phyloP scores from a whole-genome alignment of 176 grass and related monocot genomes.

The Lolium perenne region DNA sequence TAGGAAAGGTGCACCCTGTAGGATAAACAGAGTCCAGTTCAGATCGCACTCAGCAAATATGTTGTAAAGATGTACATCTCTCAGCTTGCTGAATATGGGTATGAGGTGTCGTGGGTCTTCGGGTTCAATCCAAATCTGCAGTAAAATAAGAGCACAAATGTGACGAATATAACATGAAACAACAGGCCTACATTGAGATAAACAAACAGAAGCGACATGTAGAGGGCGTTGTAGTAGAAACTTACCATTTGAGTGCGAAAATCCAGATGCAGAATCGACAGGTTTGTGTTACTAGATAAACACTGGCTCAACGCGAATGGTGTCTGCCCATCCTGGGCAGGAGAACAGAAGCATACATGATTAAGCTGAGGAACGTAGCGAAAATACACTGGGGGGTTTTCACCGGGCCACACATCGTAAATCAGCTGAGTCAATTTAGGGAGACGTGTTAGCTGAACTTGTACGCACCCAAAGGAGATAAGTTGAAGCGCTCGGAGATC shows the following conservation, averaged over 20 bases:
- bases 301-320: no score
- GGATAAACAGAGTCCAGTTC: background rate
- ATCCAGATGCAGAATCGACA: background rate
- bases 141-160: background rate
- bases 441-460: no score
- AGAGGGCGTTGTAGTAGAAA: no score
- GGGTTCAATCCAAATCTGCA: background rate
- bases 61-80: background rate
- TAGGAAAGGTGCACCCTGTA: background rate
- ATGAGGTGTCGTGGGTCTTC: background rate
- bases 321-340: no score
- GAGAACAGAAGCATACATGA: background rate
- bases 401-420: background rate
- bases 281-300: background rate
- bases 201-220: background rate
- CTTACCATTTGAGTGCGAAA: background rate
- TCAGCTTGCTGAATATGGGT: background rate
- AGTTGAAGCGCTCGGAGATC: no score
- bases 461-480: no score
- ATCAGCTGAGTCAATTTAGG: no score
- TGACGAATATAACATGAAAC: background rate
- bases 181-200: background rate
- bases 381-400: background rate
- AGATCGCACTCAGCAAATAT: background rate
- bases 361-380: background rate